phyloP scores from a whole-genome alignment of 805 yeast genomes.

The Candida methanosorbosa region DNA sequence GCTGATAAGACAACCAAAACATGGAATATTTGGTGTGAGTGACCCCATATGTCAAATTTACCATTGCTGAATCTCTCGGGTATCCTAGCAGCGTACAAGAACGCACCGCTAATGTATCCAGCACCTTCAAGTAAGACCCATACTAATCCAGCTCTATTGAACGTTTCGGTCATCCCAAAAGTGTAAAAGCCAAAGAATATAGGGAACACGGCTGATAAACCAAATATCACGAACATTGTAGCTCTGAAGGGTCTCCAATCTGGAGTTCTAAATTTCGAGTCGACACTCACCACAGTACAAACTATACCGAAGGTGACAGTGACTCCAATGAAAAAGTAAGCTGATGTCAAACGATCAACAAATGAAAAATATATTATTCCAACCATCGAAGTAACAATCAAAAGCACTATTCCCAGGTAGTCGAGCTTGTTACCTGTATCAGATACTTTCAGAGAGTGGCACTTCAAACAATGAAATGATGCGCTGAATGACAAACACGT shows the following conservation, averaged over 20 bases:
- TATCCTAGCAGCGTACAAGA: constrained; percentile 63
- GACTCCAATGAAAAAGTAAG: constrained; percentile 29
- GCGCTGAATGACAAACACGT: constrained; percentile 41
- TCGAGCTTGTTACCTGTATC: constrained; percentile 42
- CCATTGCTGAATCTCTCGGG: constrained; percentile 72
- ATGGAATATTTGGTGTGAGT: constrained; percentile 83
- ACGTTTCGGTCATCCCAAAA: constrained; percentile 43
- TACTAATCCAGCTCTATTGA: constrained; percentile 41
- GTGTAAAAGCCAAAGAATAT: constrained; percentile 40
- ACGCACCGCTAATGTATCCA: constrained; percentile 73
- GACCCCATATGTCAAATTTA: constrained; percentile 59
- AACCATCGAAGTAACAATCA: constrained; percentile 39
- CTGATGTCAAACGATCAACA: constrained; percentile 32
- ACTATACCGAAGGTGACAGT: constrained; percentile 48
- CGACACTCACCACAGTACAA: constrained; percentile 57
- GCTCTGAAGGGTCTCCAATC: constrained; percentile 75
- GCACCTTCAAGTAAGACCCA: constrained; percentile 67
- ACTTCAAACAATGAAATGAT: constrained; percentile 39
- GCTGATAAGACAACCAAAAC: constrained; percentile 72
- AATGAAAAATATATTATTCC: constrained; percentile 30
- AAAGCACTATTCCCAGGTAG: constrained; percentile 44
- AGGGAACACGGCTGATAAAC: constrained; percentile 70
- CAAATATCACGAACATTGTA: constrained; percentile 69
- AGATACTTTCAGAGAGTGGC: constrained; percentile 36
- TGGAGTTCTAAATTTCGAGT: constrained; percentile 58